A percentile compares a stretch with the other conserved stretches of the same genome.
phyloP scores from a whole-genome alignment of 257 asterid genomes.

The Solanum virginianum region DNA sequence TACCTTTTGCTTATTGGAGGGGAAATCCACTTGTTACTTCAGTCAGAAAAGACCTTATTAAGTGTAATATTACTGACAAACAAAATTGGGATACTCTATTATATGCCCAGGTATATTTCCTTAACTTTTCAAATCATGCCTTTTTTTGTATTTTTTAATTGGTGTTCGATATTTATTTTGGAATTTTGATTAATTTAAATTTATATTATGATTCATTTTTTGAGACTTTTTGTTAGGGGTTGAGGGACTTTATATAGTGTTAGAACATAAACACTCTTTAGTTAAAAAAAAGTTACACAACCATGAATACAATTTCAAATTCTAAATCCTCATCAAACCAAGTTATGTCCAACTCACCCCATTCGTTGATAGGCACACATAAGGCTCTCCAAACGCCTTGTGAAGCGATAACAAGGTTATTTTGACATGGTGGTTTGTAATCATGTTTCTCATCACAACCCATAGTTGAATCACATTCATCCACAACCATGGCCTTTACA shows the following conservation, averaged over 20 bases:
- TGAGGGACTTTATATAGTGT: neutral
- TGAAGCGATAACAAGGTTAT: slow-evolving; percentile 19
- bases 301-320: neutral
- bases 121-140: neutral
- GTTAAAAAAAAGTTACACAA: neutral
- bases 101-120: neutral
- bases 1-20: slow-evolving; percentile 11
- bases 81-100: slow-evolving; percentile 1
- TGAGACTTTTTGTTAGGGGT: neutral
- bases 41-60: neutral
- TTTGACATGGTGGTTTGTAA: slow-evolving; percentile 13
- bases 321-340: neutral
- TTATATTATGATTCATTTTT: neutral
- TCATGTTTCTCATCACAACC: slow-evolving; percentile 11
- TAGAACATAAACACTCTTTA: no score
- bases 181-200: fast-evolving
- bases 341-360: slow-evolving; percentile 1
- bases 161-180: neutral
- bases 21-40: slow-evolving; percentile 1
- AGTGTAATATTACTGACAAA: slow-evolving; percentile 1
- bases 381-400: slow-evolving; percentile 20
- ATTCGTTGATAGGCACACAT: neutral
- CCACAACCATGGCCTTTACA: slow-evolving; percentile 34
- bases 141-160: neutral
- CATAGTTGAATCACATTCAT: slow-evolving; percentile 20